These are phyloP conservation scores for Annulohypoxylon moriforme DNA, from an alignment of 495 filamentous ascomycete genomes.

Conservation along the genomic window DNA sequence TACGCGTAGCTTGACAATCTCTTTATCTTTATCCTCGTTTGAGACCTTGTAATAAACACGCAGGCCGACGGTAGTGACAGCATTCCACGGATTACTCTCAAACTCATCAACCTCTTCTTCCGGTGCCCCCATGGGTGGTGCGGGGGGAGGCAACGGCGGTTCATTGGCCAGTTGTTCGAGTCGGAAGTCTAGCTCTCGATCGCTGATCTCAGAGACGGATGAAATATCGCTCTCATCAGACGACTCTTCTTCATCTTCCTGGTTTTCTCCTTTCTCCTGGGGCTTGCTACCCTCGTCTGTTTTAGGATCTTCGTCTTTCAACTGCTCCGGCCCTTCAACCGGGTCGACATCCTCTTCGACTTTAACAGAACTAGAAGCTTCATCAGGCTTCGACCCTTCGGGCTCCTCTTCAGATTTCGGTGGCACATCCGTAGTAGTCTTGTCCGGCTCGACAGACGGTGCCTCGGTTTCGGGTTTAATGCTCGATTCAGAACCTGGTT, in stretches of 20 bases:
- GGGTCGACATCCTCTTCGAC: constrained; percentile 6
- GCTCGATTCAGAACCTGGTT: constrained; percentile 25
- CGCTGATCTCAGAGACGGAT: constrained; percentile 53
- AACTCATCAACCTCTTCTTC: constrained; percentile 53
- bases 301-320: constrained; percentile 34
- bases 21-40: constrained; percentile 63
- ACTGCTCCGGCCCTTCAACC: constrained; percentile 6
- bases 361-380: constrained; percentile 5
- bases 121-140: constrained; percentile 3
- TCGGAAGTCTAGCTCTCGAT: constrained; percentile 50
- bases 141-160: constrained; percentile 7
- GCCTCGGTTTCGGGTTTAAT: neutral
- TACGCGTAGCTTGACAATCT: constrained; percentile 56
- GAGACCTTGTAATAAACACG: constrained; percentile 74
- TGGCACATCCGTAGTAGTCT: neutral
- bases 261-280: constrained; percentile 21
- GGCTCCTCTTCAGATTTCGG: constrained; percentile 7
- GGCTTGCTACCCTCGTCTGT: neutral
- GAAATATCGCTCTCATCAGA: constrained; percentile 49
- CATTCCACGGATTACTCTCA: constrained; percentile 81
- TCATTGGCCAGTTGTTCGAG: constrained; percentile 23
- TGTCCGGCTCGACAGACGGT: constrained; percentile 16
- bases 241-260: constrained; percentile 41
- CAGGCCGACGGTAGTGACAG: constrained; percentile 81
- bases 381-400: constrained; percentile 8